A percentile compares a stretch with the other conserved stretches of the same genome.
phyloP scores from a whole-genome alignment of 2,329 filamentous ascomycete genomes.

The Aspergillus tubingensis region DNA sequence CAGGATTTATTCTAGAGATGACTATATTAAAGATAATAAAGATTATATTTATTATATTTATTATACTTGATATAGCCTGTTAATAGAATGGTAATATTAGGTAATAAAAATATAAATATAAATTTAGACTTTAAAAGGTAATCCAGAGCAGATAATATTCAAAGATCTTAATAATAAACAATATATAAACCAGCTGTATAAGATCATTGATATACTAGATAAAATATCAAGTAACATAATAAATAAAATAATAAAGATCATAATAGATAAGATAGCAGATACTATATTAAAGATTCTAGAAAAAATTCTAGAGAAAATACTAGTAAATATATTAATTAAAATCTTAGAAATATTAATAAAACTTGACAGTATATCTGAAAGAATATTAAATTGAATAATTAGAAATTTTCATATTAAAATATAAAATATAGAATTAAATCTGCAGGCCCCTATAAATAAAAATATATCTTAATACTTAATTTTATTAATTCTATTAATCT shows the following conservation, averaged over 20 bases:
- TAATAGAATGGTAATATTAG: not conserved
- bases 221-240: no score
- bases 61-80: not conserved
- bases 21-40: not conserved
- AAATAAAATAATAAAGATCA: no score
- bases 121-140: not conserved
- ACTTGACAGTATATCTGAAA: no score
- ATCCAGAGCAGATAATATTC: not conserved
- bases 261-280: no score
- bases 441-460: not conserved
- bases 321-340: no score
- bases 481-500: no score
- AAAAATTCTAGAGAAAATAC: no score
- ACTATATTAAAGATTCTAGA: no score
- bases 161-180: not conserved
- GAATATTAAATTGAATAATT: no score
- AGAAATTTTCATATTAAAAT: no score
- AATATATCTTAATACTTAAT: not conserved
- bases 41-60: not conserved
- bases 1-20: not conserved
- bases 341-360: no score
- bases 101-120: not conserved
- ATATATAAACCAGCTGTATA: not conserved
- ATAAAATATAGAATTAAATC: not conserved
- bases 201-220: not conserved